Conservation (phyloP, 2,329 filamentous ascomycete species). For the Diaporthe capsici region DNA sequence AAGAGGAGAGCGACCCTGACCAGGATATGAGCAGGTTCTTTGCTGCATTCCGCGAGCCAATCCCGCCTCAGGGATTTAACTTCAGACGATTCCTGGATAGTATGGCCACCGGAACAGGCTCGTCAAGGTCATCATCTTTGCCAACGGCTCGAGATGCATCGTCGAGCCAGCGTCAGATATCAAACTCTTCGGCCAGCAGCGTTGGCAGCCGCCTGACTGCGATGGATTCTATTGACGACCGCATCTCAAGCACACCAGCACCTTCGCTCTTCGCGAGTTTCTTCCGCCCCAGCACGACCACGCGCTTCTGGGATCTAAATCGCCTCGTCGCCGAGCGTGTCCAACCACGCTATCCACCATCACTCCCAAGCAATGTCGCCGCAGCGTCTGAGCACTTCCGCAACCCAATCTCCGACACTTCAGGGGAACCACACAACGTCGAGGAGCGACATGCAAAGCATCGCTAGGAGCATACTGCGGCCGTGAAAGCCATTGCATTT, state of each 20-base stretch:
- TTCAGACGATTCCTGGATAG: conserved; percentile 19
- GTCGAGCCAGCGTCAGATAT: conserved; percentile 14
- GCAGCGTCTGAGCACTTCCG: conserved; percentile 37
- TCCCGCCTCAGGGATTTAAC: conserved; percentile 35
- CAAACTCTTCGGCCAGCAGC: conserved; percentile 24
- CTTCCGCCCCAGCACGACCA: conserved; percentile 33
- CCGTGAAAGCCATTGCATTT: conserved; percentile 97
- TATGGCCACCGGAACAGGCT: background rate
- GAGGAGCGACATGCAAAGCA: conserved; percentile 74
- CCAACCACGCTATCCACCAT: conserved; percentile 31
- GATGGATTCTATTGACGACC: conserved; percentile 39
- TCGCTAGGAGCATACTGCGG: conserved; percentile 84
- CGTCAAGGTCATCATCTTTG: background rate
- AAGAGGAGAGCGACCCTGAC: conserved; percentile 19
- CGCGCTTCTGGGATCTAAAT: conserved; percentile 40
- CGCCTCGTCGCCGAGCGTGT: conserved; percentile 34
- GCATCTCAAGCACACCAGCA: conserved; percentile 20
- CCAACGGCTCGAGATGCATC: background rate
- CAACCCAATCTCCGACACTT: conserved; percentile 38
- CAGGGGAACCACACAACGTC: conserved; percentile 62
- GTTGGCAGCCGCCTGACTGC: background rate
- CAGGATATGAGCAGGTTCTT: conserved; percentile 27
- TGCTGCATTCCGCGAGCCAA: conserved; percentile 39
- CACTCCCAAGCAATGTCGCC: conserved; percentile 18
- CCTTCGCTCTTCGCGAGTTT: conserved; percentile 34